A percentile compares a stretch with the other conserved stretches of the same genome.
These are phyloP conservation scores for Periconia macrospinosa DNA, from an alignment of 2,329 filamentous ascomycete genomes.

Conservation along the genomic window DNA sequence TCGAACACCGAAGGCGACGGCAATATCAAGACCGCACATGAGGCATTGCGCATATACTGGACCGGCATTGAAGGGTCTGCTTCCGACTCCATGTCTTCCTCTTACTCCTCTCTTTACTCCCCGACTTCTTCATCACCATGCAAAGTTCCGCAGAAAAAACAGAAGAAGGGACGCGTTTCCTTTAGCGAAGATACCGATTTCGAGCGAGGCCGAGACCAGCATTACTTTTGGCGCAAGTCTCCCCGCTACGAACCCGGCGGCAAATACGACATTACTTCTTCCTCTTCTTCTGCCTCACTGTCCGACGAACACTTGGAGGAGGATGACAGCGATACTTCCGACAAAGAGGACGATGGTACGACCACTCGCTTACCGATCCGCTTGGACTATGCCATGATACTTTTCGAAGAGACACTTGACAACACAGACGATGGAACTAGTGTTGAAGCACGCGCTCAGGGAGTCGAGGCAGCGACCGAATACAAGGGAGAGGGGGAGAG, in stretches of 20 bases:
- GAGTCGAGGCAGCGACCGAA: neutral
- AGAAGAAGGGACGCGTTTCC: slow-evolving; percentile 13
- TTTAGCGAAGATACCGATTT: slow-evolving; percentile 27
- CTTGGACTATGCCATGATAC: neutral
- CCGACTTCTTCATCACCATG: neutral
- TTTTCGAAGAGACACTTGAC: neutral
- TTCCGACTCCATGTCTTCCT: slow-evolving; percentile 8
- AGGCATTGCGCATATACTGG: slow-evolving; percentile 31
- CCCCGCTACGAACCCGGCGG: slow-evolving; percentile 35
- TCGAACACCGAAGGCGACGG: neutral
- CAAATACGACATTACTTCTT: slow-evolving; percentile 16
- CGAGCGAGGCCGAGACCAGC: slow-evolving; percentile 19
- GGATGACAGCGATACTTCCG: neutral
- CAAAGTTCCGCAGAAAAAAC: neutral
- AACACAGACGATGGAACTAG: neutral
- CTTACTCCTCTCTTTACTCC: neutral
- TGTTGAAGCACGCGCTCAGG: neutral
- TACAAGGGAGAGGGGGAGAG: neutral
- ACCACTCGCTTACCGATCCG: neutral
- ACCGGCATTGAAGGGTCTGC: slow-evolving; percentile 4
- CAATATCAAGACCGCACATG: slow-evolving; percentile 22
- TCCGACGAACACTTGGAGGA: neutral
- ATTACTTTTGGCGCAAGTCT: slow-evolving; percentile 28
- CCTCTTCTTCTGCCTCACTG: neutral
- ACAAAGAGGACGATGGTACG: neutral